These are phyloP conservation scores for Citeromyces hawaiiensis DNA, from an alignment of 1,139 yeast genomes.

Conservation along the genomic window DNA sequence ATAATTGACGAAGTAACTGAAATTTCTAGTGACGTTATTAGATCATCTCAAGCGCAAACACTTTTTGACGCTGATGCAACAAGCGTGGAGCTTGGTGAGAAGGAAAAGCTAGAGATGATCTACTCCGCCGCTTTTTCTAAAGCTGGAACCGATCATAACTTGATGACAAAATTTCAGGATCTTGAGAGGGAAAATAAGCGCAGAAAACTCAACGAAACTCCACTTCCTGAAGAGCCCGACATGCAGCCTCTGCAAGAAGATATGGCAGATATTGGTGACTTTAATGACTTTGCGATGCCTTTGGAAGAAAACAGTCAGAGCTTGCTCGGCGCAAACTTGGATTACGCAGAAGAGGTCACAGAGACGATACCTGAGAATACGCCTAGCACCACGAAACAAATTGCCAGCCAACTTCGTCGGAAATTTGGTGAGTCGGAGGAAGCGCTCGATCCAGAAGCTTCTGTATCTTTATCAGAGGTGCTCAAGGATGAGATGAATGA, in stretches of 20 bases:
- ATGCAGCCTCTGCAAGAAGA: constrained; percentile 2
- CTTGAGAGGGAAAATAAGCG: not conserved
- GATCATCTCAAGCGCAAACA: not conserved
- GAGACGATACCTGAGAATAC: constrained; percentile 5
- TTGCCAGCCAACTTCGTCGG: constrained; percentile 37
- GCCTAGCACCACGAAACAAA: constrained; percentile 32
- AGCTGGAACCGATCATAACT: not conserved
- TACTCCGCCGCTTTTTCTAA: constrained; percentile 1
- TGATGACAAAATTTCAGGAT: not conserved
- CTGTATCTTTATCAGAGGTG: constrained; percentile 25
- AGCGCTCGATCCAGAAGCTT: constrained; percentile 6
- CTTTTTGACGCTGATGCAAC: not conserved
- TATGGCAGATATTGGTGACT: not conserved
- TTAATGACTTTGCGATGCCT: constrained; percentile 5
- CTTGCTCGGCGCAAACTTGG: constrained; percentile 2
- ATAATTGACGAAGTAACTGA: constrained; percentile 12
- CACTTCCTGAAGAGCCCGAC: constrained; percentile 3
- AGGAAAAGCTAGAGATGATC: not conserved
- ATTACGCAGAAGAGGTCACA: not conserved
- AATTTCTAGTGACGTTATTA: constrained; percentile 12
- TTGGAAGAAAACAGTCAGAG: constrained; percentile 8
- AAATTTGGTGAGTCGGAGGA: constrained; percentile 15
- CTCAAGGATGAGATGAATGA: constrained; percentile 14
- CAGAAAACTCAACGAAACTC: constrained; percentile 13
- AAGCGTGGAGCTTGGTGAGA: not conserved